phyloP scores from a whole-genome alignment of 495 filamentous ascomycete genomes.

The Entonaema liquescens region DNA sequence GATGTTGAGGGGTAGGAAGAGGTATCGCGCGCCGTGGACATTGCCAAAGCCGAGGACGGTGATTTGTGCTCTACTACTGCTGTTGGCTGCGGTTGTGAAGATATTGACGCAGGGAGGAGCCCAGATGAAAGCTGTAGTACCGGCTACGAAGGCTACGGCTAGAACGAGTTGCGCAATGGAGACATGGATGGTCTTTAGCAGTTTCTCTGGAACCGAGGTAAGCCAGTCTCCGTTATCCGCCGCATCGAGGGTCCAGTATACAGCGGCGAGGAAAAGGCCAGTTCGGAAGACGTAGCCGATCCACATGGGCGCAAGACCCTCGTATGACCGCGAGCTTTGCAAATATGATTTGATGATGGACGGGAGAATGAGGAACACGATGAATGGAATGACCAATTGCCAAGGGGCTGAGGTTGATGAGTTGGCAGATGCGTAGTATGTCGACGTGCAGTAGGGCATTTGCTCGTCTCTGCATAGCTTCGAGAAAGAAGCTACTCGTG shows the following conservation, averaged over 20 bases:
- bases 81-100: slow-evolving; percentile 49
- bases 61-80: slow-evolving; percentile 58
- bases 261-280: slow-evolving; percentile 76
- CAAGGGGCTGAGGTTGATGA: slow-evolving; percentile 93
- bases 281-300: slow-evolving; percentile 81
- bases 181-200: slow-evolving; percentile 76
- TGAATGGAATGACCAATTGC: slow-evolving; percentile 84
- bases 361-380: slow-evolving; percentile 77
- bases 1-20: slow-evolving; percentile 82
- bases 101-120: slow-evolving; percentile 78
- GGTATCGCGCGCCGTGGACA: slow-evolving; percentile 88
- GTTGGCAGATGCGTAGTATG: slow-evolving; percentile 90
- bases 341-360: slow-evolving; percentile 82
- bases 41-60: slow-evolving; percentile 93
- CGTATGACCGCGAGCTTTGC: slow-evolving; percentile 77
- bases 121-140: slow-evolving; percentile 76
- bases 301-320: slow-evolving; percentile 83
- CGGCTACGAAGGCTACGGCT: slow-evolving; percentile 72
- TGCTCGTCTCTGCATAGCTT: slow-evolving; percentile 97
- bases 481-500: slow-evolving; percentile 84
- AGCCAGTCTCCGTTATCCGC: slow-evolving; percentile 92
- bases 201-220: slow-evolving; percentile 58
- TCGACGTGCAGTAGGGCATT: slow-evolving; percentile 95
- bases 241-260: slow-evolving; percentile 90
- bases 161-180: slow-evolving; percentile 79